Base-by-base conservation (phyloP, 2,329 filamentous ascomycete genomes). In the Acrocalymma vagum region DNA sequence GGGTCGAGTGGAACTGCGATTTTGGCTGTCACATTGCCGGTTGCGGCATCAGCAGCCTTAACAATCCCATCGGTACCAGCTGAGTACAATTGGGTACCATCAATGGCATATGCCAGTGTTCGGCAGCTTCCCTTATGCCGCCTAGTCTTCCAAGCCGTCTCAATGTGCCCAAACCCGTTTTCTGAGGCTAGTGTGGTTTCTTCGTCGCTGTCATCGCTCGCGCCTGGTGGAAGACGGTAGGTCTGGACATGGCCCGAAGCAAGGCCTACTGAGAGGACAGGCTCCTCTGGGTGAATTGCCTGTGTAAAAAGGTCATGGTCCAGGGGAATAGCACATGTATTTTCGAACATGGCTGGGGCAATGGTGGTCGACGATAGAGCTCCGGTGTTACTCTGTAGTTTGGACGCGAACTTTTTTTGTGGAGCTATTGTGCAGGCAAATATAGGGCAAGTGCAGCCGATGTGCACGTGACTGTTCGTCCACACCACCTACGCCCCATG, bases 81-180 rank as follows among this genome's bases (percentile, higher is more conserved):
- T 14, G 76, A 79, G 54, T 78, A 84, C 73, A 79, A 71, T 77
- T 85, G 78, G 52, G 82, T 75, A 11, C 93, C 94, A 66, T 96
- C 92, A 42, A 83, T 71, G 51, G 84, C 86, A 72, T 92, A 97
- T 4, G 80, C 84, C 39, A 97, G 74, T 45, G 84, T 86, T 37
- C 94, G 82, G 66, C 93, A 97, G 78, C 91, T 96, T 9, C 91
- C 93, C 76, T 96, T 95, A 74, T 99, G 94, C 47, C 94, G 81
- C 55, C 85, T 80, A 5, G 94, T 97, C 58, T 83, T 82, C 94
- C 94, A 99, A 45, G 85, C 75, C 0, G 86, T 90, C 55, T 92
- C 88, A 49, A 97, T 88, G 40, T 86, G 83, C 28, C 86, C 87
- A 49, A 81, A 87, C 9, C 90, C 90, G 58, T 76, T 79, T 56